phyloP scores from a whole-genome alignment of 2,329 filamentous ascomycete species.

The Penicillium sp. region DNA sequence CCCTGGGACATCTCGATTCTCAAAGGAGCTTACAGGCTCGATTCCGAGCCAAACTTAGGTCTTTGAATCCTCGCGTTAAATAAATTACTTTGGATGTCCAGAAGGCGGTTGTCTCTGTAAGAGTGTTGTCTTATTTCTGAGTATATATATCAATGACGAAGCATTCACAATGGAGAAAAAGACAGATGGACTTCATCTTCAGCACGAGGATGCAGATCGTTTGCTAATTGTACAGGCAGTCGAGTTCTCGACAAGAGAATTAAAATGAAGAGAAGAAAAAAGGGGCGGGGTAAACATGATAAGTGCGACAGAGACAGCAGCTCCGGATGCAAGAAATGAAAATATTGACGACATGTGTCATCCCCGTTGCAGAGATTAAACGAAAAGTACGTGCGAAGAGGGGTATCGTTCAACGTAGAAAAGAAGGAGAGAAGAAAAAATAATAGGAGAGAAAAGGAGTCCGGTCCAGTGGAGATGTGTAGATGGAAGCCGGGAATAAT shows the following conservation, averaged over 20 bases:
- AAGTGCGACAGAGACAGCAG: conserved; percentile 5
- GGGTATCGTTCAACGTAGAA: conserved; percentile 9
- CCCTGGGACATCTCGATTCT: too few relatives aligned
- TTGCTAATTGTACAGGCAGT: conserved; percentile 1
- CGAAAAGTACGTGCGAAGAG: conserved; percentile 10
- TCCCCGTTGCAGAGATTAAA: conserved; percentile 1
- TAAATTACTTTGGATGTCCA: too few relatives aligned
- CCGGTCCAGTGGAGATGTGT: neutral
- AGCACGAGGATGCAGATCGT: neutral
- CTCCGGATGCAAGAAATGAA: conserved; percentile 10
- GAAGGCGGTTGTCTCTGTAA: too few relatives aligned
- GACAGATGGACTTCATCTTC: neutral
- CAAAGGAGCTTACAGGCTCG: too few relatives aligned
- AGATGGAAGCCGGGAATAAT: neutral
- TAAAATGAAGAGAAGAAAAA: too few relatives aligned
- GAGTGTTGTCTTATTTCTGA: too few relatives aligned
- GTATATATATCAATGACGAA: too few relatives aligned
- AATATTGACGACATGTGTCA: neutral
- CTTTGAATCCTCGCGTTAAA: too few relatives aligned
- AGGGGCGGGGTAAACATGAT: neutral
- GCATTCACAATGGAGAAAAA: too few relatives aligned
- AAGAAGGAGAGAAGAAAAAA: neutral
- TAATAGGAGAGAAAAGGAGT: neutral
- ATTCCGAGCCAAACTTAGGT: too few relatives aligned
- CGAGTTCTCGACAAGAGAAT: neutral